phyloP scores from a whole-genome alignment of 768 basidiomycete genomes.

The Astraeus odoratus region DNA sequence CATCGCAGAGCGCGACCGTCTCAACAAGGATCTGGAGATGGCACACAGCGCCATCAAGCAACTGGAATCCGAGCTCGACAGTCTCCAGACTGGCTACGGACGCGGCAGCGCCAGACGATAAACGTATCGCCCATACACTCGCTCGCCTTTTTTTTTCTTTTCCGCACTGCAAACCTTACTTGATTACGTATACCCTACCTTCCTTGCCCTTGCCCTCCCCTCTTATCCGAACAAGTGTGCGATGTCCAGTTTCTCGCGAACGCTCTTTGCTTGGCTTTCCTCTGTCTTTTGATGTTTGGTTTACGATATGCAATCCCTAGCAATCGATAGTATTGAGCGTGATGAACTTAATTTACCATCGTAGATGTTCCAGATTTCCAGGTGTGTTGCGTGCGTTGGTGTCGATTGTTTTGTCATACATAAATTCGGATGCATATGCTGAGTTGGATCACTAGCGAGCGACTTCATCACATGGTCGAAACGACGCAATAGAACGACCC shows the following conservation, averaged over 20 bases:
- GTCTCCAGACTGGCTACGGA: slow-evolving; percentile 79
- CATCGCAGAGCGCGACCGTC: slow-evolving; percentile 94
- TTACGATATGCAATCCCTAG: slow-evolving; percentile 12
- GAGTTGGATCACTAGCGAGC: too few species aligned
- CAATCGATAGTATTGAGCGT: slow-evolving; percentile 5
- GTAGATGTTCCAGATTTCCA: too few species aligned
- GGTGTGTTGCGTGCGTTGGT: too few species aligned
- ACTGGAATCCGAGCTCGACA: slow-evolving; percentile 86
- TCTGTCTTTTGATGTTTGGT: slow-evolving; percentile 9
- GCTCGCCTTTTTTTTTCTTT: slow-evolving; percentile 2
- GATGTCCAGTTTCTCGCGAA: slow-evolving; percentile 6
- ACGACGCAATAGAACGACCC: too few species aligned
- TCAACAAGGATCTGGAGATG: slow-evolving; percentile 97
- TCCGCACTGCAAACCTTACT: slow-evolving; percentile 6
- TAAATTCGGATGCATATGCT: too few species aligned
- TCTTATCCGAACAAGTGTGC: slow-evolving; percentile 3
- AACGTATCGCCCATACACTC: slow-evolving; percentile 1
- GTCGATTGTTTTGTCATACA: too few species aligned
- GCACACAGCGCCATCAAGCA: slow-evolving; percentile 90
- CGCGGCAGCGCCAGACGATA: slow-evolving; percentile 43
- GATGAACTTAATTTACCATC: slow-evolving; percentile 1
- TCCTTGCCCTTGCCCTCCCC: slow-evolving; percentile 14
- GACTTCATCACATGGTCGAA: too few species aligned
- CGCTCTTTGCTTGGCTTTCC: slow-evolving; percentile 20
- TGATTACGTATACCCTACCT: slow-evolving; percentile 21